Percentiles rank a stretch among this genome's conserved stretches.
These are phyloP conservation scores for Medicago ruthenica DNA, from an alignment of 306 rosid genomes.

Conservation along the genomic window DNA sequence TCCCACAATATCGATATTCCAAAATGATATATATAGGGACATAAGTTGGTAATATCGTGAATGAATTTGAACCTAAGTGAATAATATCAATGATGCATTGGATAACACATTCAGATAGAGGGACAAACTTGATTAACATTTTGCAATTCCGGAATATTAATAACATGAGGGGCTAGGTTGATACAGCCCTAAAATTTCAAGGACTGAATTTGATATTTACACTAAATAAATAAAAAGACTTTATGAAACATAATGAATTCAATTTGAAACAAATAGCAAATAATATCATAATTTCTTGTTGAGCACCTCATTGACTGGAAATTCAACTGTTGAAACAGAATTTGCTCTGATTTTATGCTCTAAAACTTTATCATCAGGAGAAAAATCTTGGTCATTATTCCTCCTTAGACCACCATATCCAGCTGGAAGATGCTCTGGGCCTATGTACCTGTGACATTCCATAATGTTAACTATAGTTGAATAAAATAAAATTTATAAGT, in stretches of 20 bases:
- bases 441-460: constrained; percentile 56
- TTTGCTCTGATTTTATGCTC: constrained; percentile 57
- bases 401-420: constrained; percentile 85
- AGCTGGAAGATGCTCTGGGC: constrained; percentile 75
- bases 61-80: too few relatives aligned
- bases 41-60: background rate
- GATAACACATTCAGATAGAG: background rate
- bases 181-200: too few relatives aligned
- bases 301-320: constrained; percentile 66
- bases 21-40: background rate
- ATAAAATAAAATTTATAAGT: background rate
- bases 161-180: background rate
- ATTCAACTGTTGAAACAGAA: constrained; percentile 50
- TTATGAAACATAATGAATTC: constrained; percentile 8
- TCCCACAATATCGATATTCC: background rate
- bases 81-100: background rate
- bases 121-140: background rate
- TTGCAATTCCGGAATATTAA: too few relatives aligned
- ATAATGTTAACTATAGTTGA: constrained; percentile 19
- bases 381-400: constrained; percentile 64
- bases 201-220: background rate
- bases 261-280: background rate
- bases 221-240: background rate
- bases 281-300: background rate
- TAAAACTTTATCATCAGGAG: constrained; percentile 59